A percentile compares a stretch with the other conserved stretches of the same genome.
Evolutionary conservation across 2,329 filamentous ascomycete genomes (phyloP).

Genomic region (Trichoderma pleuroti): DNA sequence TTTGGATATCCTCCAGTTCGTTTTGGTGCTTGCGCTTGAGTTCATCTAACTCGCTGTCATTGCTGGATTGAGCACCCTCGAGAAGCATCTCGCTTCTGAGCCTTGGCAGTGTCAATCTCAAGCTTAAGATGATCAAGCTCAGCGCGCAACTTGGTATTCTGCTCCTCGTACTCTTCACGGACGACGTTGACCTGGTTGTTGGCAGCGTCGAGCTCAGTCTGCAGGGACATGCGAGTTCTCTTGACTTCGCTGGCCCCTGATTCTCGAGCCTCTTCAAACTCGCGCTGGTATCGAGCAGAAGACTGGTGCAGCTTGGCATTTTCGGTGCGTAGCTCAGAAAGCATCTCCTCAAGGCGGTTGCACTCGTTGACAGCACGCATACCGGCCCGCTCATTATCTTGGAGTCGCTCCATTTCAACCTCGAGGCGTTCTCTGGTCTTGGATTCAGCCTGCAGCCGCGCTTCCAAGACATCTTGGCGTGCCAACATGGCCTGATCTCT

Average conservation of each 20-base stretch:
- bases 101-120: slow-evolving; percentile 76
- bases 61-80: slow-evolving; percentile 72
- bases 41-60: slow-evolving; percentile 53
- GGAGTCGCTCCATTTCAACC: slow-evolving; percentile 62
- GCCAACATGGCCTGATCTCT: slow-evolving; percentile 76
- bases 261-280: slow-evolving; percentile 80
- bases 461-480: slow-evolving; percentile 75
- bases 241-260: slow-evolving; percentile 76
- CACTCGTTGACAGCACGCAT: slow-evolving; percentile 62
- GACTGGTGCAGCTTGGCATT: slow-evolving; percentile 70
- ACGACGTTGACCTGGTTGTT: slow-evolving; percentile 83
- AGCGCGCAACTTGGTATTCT: slow-evolving; percentile 66
- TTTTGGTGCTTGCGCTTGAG: slow-evolving; percentile 59
- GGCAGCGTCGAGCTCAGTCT: slow-evolving; percentile 76
- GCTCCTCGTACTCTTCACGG: slow-evolving; percentile 76
- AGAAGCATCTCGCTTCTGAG: slow-evolving; percentile 79
- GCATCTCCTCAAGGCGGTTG: slow-evolving; percentile 54
- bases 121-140: slow-evolving; percentile 76
- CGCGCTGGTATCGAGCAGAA: slow-evolving; percentile 68
- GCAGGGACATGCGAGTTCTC: slow-evolving; percentile 72
- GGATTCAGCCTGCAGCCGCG: slow-evolving; percentile 70
- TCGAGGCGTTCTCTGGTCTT: slow-evolving; percentile 66
- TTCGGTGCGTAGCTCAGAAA: slow-evolving; percentile 59
- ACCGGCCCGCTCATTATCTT: slow-evolving; percentile 60
- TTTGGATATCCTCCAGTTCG: slow-evolving; percentile 69